Percentiles rank a stretch among this genome's conserved stretches.
phyloP scores from a whole-genome alignment of 163 green algal genomes.

The Scenedesmus sp. region DNA sequence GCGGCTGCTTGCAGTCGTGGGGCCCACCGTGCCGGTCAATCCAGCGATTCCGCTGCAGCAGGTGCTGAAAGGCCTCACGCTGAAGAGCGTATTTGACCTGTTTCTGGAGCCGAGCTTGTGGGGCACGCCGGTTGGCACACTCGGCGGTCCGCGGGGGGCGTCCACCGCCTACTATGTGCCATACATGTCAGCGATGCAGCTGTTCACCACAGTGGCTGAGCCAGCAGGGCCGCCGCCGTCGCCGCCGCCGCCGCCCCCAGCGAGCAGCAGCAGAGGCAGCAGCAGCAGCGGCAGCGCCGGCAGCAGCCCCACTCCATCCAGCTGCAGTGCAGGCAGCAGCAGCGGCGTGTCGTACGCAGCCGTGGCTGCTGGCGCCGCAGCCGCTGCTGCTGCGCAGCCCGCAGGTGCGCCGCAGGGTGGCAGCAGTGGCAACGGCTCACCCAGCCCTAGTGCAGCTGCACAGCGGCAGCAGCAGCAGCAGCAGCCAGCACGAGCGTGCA shows the following conservation, averaged over 20 bases:
- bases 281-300: background rate
- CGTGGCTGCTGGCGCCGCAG: constrained; percentile 14
- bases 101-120: constrained; percentile 51
- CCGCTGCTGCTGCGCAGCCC: background rate
- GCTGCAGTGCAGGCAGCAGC: constrained; percentile 18
- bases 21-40: background rate
- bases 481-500: background rate
- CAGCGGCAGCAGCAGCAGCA: background rate
- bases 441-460: background rate
- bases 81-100: constrained; percentile 38
- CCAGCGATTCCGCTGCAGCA: background rate
- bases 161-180: constrained; percentile 87
- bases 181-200: constrained; percentile 87
- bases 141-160: constrained; percentile 71
- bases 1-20: constrained; percentile 28
- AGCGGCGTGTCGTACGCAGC: constrained; percentile 21
- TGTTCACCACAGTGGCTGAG: constrained; percentile 74
- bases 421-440: background rate
- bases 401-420: background rate
- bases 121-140: constrained; percentile 59
- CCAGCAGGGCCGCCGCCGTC: background rate
- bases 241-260: background rate
- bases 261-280: constrained; percentile 19
- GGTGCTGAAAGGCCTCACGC: constrained; percentile 37
- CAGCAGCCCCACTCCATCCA: constrained; percentile 1